Evolutionary conservation across 1,284 basidiomycete species (phyloP).

Genomic region (Acaromyces ingoldii): DNA sequence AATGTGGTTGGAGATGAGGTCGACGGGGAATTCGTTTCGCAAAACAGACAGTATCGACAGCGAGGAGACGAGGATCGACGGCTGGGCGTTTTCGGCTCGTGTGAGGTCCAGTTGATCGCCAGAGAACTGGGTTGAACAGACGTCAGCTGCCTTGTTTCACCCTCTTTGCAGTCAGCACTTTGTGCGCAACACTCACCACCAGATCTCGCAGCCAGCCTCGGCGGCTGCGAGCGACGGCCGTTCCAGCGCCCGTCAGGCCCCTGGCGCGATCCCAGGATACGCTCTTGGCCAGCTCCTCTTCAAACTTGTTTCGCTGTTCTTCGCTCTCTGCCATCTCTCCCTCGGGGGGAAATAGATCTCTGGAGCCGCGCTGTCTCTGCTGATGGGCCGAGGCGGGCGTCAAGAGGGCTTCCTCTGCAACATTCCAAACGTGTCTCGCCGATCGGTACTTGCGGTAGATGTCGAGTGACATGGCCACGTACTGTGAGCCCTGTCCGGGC

Average conservation of each 20-base stretch:
- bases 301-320: constrained; percentile 32
- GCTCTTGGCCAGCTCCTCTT: constrained; percentile 35
- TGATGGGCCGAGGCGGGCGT: neutral
- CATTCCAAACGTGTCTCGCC: constrained; percentile 41
- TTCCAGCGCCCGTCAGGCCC: constrained; percentile 23
- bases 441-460: constrained; percentile 41
- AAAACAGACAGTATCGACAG: constrained; percentile 45
- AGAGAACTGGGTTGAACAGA: constrained; percentile 15
- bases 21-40: constrained; percentile 39
- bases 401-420: constrained; percentile 43
- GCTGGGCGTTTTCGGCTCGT: constrained; percentile 44
- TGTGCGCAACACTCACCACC: constrained; percentile 14
- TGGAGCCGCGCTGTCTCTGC: neutral
- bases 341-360: neutral
- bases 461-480: constrained; percentile 48
- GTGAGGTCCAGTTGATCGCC: constrained; percentile 49
- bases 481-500: constrained; percentile 47
- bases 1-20: constrained; percentile 41
- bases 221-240: constrained; percentile 17
- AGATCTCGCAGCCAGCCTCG: constrained; percentile 38
- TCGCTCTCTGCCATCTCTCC: neutral
- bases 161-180: neutral
- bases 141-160: too few relatives aligned
- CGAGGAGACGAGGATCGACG: constrained; percentile 42
- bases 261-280: constrained; percentile 20